Conservation (phyloP, 306 rosid genomes). For the Prunus kanzakura region DNA sequence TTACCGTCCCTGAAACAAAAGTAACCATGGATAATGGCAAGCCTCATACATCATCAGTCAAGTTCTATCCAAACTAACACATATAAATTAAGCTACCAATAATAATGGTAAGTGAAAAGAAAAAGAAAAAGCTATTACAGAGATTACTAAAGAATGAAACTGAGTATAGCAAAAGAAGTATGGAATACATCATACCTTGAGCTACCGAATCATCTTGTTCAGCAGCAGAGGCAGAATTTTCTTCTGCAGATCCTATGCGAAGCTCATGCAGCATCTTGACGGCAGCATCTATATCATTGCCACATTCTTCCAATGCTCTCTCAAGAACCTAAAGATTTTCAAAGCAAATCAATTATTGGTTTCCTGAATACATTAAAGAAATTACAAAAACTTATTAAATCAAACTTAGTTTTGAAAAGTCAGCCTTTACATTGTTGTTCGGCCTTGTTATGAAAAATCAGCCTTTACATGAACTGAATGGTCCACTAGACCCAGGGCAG, state of each 20-base stretch:
- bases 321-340: constrained; percentile 66
- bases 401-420: background rate
- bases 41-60: background rate
- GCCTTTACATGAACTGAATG: background rate
- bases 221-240: constrained; percentile 29
- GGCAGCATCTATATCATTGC: constrained; percentile 82
- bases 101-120: background rate
- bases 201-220: constrained; percentile 35
- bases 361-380: background rate
- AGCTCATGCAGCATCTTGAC: constrained; percentile 65
- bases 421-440: background rate
- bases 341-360: background rate
- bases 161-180: background rate
- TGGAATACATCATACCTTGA: constrained; percentile 31
- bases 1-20: background rate
- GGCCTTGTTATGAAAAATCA: background rate
- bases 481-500: background rate
- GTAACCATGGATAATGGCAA: background rate
- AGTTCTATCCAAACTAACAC: background rate
- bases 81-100: background rate
- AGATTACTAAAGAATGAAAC: background rate
- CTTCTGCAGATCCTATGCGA: constrained; percentile 50
- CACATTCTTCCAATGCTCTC: constrained; percentile 74
- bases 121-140: background rate
- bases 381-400: background rate